Evolutionary conservation across 177 flowering plant genomes (phyloP).

Genomic region (Vitis hybrid): DNA sequence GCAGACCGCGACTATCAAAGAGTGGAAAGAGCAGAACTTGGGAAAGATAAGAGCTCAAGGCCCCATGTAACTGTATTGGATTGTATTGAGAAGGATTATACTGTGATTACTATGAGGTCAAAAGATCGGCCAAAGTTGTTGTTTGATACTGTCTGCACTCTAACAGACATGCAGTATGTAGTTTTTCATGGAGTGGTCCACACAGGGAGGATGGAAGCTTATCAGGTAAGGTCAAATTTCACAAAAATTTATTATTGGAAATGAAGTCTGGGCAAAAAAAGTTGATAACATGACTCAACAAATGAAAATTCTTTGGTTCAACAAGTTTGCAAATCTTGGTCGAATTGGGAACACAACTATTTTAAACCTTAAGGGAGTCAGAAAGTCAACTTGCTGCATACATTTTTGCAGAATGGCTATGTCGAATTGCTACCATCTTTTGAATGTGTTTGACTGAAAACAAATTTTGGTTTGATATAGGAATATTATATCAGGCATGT

Average conservation of each 20-base stretch:
- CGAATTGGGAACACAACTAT: background rate
- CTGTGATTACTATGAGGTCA: conserved; percentile 41
- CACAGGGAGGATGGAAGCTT: conserved; percentile 40
- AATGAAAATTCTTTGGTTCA: background rate
- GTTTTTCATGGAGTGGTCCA: conserved; percentile 48
- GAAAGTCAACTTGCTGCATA: too few relatives aligned
- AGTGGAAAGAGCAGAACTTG: conserved; percentile 15
- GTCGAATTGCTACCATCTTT: too few relatives aligned
- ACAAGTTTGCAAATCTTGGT: background rate
- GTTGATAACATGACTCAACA: background rate
- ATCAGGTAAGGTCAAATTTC: conserved; percentile 31
- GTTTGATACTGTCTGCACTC: conserved; percentile 43
- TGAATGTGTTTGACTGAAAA: background rate
- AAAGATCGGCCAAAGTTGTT: conserved; percentile 48
- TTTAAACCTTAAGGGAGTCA: too few relatives aligned
- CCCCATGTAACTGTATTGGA: conserved; percentile 37
- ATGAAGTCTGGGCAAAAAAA: background rate
- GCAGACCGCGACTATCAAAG: conserved; percentile 49
- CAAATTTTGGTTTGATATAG: conserved; percentile 17
- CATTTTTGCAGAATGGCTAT: too few relatives aligned
- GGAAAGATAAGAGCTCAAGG: conserved; percentile 18
- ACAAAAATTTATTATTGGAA: background rate
- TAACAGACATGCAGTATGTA: conserved; percentile 58
- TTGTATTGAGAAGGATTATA: conserved; percentile 46
- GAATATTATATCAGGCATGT: conserved; percentile 49